These are phyloP conservation scores for Suillus discolor DNA, from an alignment of 768 basidiomycete species.

Conservation along the genomic window DNA sequence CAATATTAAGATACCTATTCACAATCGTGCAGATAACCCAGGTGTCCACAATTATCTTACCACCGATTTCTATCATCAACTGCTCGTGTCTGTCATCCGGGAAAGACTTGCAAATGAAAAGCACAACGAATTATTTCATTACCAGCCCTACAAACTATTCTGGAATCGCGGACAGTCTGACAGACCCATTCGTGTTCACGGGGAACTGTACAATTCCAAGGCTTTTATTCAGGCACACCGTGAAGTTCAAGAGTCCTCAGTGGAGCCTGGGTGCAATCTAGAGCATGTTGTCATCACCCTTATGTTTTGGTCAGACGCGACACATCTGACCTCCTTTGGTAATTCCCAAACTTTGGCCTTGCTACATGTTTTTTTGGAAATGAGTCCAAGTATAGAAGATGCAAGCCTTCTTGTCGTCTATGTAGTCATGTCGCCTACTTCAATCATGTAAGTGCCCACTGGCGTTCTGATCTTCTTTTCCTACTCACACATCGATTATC, in stretches of 20 bases:
- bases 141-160: conserved; percentile 22
- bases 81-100: conserved; percentile 15
- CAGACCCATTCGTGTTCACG: conserved; percentile 14
- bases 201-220: conserved; percentile 22
- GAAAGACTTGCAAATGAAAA: conserved; percentile 18
- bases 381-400: conserved; percentile 21
- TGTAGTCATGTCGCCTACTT: conserved; percentile 17
- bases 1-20: too few species aligned
- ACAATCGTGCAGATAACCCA: too few species aligned
- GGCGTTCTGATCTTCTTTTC: neutral
- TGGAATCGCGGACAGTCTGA: conserved; percentile 9
- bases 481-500: neutral
- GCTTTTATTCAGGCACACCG: conserved; percentile 21
- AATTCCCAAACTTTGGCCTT: conserved; percentile 28
- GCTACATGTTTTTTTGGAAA: conserved; percentile 27
- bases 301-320: conserved; percentile 37
- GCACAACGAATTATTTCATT: conserved; percentile 17
- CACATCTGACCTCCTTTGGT: conserved; percentile 34
- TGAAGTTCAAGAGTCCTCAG: conserved; percentile 19
- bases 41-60: too few species aligned
- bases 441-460: conserved; percentile 7
- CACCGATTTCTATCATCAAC: conserved; percentile 20
- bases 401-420: conserved; percentile 18
- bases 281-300: conserved; percentile 19
- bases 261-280: conserved; percentile 18